Evolutionary conservation across 768 basidiomycete species (phyloP).

Genomic region (Leccinum barrowsii): DNA sequence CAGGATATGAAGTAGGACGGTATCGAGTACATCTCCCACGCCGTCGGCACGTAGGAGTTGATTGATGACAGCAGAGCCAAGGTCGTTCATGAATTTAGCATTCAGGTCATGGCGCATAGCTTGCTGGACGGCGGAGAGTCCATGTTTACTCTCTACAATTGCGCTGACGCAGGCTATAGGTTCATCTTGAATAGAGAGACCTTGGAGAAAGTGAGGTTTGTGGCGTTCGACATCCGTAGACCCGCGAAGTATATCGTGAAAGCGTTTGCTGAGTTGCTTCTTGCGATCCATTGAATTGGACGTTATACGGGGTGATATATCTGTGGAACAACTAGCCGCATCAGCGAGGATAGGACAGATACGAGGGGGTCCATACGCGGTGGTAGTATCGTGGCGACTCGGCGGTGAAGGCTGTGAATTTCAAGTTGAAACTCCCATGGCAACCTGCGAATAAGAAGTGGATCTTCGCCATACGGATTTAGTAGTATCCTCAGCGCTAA

Average conservation of each 20-base stretch:
- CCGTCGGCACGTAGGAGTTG: conserved; percentile 39
- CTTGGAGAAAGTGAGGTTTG: conserved; percentile 43
- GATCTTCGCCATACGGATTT: too few relatives aligned
- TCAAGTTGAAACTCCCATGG: too few relatives aligned
- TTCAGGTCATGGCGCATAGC: conserved; percentile 41
- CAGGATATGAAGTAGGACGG: conserved; percentile 39
- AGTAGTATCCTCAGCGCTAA: too few relatives aligned
- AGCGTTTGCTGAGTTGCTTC: conserved; percentile 32
- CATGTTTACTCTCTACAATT: conserved; percentile 35
- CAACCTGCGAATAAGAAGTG: too few relatives aligned
- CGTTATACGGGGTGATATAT: too few relatives aligned
- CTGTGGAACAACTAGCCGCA: too few relatives aligned
- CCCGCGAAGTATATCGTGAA: conserved; percentile 34
- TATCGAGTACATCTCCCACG: conserved; percentile 37
- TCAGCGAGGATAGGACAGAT: too few relatives aligned
- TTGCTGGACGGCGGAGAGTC: conserved; percentile 37
- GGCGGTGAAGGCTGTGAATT: too few relatives aligned
- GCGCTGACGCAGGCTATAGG: conserved; percentile 35
- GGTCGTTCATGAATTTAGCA: conserved; percentile 40
- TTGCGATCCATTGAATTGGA: conserved; percentile 20
- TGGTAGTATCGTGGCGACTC: too few relatives aligned
- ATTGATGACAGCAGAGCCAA: conserved; percentile 33
- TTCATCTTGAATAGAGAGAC: conserved; percentile 40
- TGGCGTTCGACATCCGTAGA: conserved; percentile 21
- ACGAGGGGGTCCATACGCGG: too few relatives aligned